These are phyloP conservation scores for Citrus sp. DNA, from an alignment of 345 rosid genomes.

Conservation along the genomic window DNA sequence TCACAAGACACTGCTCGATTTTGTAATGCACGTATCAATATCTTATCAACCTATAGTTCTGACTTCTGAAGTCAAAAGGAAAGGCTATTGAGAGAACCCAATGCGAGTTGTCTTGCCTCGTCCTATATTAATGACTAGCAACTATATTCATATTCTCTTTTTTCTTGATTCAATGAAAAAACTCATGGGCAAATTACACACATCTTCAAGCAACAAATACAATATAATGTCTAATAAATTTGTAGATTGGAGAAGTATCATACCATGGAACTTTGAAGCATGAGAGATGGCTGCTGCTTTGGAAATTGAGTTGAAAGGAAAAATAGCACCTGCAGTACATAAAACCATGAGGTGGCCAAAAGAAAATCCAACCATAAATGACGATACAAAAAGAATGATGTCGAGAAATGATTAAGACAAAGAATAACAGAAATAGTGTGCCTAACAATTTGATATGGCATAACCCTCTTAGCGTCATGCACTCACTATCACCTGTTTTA, in stretches of 20 bases:
- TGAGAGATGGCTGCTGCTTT: slow-evolving; percentile 71
- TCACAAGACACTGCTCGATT: neutral
- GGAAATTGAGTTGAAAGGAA: slow-evolving; percentile 75
- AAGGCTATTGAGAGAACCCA: neutral
- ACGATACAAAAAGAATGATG: neutral
- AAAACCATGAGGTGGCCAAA: neutral
- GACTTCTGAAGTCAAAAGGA: neutral
- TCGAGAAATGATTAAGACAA: too few species aligned
- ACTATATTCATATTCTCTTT: neutral
- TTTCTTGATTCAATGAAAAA: neutral
- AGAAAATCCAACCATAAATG: neutral
- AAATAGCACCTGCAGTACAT: slow-evolving; percentile 60
- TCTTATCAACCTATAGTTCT: neutral
- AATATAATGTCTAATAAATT: neutral
- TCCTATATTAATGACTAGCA: neutral
- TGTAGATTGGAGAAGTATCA: neutral
- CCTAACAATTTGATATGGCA: neutral
- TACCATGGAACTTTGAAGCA: slow-evolving; percentile 91
- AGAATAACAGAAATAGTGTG: too few species aligned
- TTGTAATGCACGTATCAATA: neutral
- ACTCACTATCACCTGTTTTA: neutral
- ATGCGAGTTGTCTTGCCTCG: neutral
- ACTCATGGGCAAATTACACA: neutral
- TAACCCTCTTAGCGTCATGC: neutral
- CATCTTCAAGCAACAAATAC: neutral